Evolutionary conservation across 306 rosid genomes (phyloP).

Genomic region (Ormosia emarginata): DNA sequence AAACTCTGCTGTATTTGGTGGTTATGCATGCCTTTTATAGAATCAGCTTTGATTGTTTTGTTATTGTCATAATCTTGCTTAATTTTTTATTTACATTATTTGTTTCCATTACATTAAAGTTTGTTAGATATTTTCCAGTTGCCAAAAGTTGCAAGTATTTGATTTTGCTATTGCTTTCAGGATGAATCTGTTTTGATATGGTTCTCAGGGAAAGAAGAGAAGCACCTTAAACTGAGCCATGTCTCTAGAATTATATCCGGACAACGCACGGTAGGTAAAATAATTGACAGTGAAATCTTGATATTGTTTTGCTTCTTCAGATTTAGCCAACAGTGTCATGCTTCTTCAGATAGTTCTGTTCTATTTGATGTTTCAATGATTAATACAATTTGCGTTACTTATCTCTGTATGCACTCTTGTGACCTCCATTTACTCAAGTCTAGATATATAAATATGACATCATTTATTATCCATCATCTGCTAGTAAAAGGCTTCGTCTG

Average conservation of each 20-base stretch:
- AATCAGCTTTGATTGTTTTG: not conserved
- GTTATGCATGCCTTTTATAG: not conserved
- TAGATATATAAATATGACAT: not conserved
- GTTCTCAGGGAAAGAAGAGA: constrained; percentile 98
- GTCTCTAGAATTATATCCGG: constrained; percentile 97
- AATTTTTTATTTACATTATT: constrained; percentile 5
- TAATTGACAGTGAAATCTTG: constrained; percentile 11
- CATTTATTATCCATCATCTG: constrained; percentile 11
- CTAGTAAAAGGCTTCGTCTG: constrained; percentile 1
- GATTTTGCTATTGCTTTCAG: constrained; percentile 52
- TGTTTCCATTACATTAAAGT: not conserved
- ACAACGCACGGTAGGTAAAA: constrained; percentile 84
- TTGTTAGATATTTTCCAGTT: constrained; percentile 21
- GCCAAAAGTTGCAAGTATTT: constrained; percentile 15
- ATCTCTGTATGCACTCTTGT: constrained; percentile 11
- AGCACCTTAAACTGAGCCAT: constrained; percentile 83
- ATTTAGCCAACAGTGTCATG: constrained; percentile 9
- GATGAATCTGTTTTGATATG: constrained; percentile 95
- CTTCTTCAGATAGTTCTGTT: constrained; percentile 3
- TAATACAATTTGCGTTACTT: not conserved
- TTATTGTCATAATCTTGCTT: constrained; percentile 2
- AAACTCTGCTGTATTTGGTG: constrained; percentile 7
- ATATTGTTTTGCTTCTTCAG: constrained; percentile 20
- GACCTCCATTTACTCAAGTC: not conserved
- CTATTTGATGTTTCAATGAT: constrained; percentile 23